Evolutionary conservation across 1,284 basidiomycete genomes (phyloP), one percentile per base, ranked within the genome.

Genomic region (Stereum hirsutum): DNA sequence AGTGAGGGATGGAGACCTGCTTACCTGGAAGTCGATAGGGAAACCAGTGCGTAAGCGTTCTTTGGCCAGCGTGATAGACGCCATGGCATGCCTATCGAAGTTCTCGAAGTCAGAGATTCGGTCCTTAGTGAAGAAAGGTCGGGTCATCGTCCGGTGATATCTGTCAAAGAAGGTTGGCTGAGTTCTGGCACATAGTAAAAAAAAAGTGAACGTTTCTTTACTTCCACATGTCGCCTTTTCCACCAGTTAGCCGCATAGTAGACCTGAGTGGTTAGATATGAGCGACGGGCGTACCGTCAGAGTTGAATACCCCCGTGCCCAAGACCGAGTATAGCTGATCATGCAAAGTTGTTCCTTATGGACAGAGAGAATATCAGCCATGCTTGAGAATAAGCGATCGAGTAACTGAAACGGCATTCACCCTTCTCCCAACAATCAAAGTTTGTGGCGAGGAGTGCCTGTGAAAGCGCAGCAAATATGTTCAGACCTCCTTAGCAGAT

Each of bases 261-360:
- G 6, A n/a, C n/a, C n/a, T n/a, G n/a, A n/a, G 20, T 6, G 6
- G 6, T 37, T 7, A 17, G 14, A n/a, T 5, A 8, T 5, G 21
- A 7, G n/a, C 20, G 19, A 20, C n/a, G n/a, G 19, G 17, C n/a
- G 12, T 21, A 49, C 64, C 57, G 51, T 74, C 75, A 58, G 24
- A 75, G 50, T 82, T 81, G 58, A 82, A 82, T 38, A 82, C 80
- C 5, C 79, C 80, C 51, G 70, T 65, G 2, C 78, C 79, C 17
- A 81, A 61, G 52, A 81, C 26, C 17, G 17, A n/a, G n/a, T n/a
- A n/a, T n/a, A n/a, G n/a, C n/a, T n/a, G n/a, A n/a, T n/a, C n/a
- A n/a, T n/a, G n/a, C n/a, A n/a, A n/a, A n/a, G n/a, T n/a, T n/a
- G n/a, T n/a, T n/a, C n/a, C n/a, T n/a, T n/a, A n/a, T 37, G 21